Evolutionary conservation across 2,329 filamentous ascomycete species (phyloP).

Genomic region (Alternaria gaisen): DNA sequence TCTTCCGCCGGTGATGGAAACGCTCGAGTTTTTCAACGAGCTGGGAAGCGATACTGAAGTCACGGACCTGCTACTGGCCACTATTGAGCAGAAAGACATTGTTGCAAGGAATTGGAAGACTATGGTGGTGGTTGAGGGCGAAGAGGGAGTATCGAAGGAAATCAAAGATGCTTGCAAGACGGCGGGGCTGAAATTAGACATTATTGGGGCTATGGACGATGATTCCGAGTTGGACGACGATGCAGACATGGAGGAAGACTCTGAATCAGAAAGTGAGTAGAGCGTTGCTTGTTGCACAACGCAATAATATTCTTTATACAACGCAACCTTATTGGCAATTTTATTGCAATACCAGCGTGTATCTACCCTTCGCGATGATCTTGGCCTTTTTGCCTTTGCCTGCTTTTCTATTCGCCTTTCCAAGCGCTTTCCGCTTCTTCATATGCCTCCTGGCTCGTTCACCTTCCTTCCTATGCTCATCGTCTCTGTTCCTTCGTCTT

Average conservation of each 20-base stretch:
- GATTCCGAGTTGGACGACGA: slow-evolving; percentile 2
- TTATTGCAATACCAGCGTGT: slow-evolving; percentile 2
- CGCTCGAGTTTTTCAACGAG: slow-evolving; percentile 44
- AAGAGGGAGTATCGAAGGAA: slow-evolving; percentile 30
- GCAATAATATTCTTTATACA: not conserved
- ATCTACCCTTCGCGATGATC: slow-evolving; percentile 10
- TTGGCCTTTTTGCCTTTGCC: not conserved
- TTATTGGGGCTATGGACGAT: slow-evolving; percentile 61
- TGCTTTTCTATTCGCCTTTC: not conserved
- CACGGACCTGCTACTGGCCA: slow-evolving; percentile 36
- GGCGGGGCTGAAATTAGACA: slow-evolving; percentile 32
- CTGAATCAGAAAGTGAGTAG: not conserved
- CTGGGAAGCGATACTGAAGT: slow-evolving; percentile 44
- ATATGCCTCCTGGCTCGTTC: not conserved
- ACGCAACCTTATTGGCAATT: too few species aligned
- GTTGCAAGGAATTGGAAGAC: slow-evolving; percentile 37
- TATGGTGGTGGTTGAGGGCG: slow-evolving; percentile 39
- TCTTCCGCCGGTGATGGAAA: slow-evolving; percentile 39
- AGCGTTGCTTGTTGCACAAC: not conserved
- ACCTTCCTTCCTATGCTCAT: not conserved
- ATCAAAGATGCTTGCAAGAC: slow-evolving; percentile 38
- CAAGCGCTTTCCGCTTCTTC: not conserved
- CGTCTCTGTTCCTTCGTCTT: not conserved
- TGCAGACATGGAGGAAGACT: not conserved
- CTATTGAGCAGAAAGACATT: slow-evolving; percentile 38